Evolutionary conservation across 331 rosid genomes (phyloP), one percentile per base, ranked within the genome.

Genomic region (Arachis monticola): DNA sequence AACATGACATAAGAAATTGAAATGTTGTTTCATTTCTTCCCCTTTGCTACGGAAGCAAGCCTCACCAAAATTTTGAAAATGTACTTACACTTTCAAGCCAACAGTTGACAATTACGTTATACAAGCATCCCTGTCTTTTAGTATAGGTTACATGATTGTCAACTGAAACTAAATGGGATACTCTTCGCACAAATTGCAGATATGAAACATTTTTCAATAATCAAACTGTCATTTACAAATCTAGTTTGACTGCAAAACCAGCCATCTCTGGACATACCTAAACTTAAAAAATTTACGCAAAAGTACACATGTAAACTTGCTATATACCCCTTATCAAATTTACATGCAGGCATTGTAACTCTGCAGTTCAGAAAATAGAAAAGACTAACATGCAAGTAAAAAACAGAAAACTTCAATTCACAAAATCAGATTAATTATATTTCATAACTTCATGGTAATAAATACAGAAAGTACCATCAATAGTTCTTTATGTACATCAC

Each of bases 1-100:
- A 56, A 40, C 67, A 51, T 31, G 38, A 47, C 63, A 45, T 64
- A 60, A 68, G 62, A 83, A 79, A 75, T 73, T 45, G 12, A 70
- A 75, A 10, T 32, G 3, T 6, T 56, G 13, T 64, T 56, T 45
- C 55, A 14, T 31, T 67, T 44, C 17, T 14, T 32, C 3, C 30
- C 30, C 10, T 69, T 60, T 41, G 51, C 45, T 47, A 27, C 67
- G 32, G 17, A 47, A 7, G 46, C 53, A 77, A 62, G 2, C 30
- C 42, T 50, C 35, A 35, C 47, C 75, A 48, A 48, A 70, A 47
- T 44, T 58, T 22, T 32, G 81, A 62, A 76, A 40, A 48, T 14
- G 45, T 31, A 60, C 17, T 51, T 58, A 14, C 6, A 70, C 53
- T 40, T 48, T 11, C 22, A 51, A 65, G 75, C 17, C 10, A 47